These are phyloP conservation scores for Aleurites moluccanus DNA, from an alignment of 441 rosid genomes.

Conservation along the genomic window DNA sequence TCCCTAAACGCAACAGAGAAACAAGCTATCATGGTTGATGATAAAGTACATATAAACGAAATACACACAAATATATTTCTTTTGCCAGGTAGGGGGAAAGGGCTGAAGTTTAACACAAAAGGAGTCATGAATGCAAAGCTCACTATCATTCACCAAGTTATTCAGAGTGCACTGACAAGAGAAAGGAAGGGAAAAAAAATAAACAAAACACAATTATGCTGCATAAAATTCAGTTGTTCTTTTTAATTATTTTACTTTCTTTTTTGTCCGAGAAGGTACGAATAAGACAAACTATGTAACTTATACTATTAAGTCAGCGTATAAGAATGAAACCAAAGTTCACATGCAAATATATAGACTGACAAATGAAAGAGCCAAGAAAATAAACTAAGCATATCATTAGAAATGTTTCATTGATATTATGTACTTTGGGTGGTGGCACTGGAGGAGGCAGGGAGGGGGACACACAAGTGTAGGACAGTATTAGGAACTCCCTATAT, in stretches of 20 bases:
- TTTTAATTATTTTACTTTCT: neutral
- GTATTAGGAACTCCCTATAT: neutral
- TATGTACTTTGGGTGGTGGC: neutral
- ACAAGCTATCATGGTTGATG: constrained; percentile 1
- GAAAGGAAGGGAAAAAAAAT: neutral
- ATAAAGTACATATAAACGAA: neutral
- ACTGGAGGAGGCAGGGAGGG: no score
- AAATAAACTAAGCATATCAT: neutral
- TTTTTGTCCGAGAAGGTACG: neutral
- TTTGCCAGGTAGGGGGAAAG: neutral
- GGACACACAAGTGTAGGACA: neutral
- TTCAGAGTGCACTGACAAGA: neutral
- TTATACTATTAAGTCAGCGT: neutral
- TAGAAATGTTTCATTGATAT: neutral
- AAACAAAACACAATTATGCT: neutral
- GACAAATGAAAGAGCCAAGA: neutral
- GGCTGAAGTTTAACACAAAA: neutral
- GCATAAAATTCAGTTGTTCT: neutral
- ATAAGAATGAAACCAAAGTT: neutral
- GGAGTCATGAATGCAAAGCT: neutral
- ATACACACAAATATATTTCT: neutral
- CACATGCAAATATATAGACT: neutral
- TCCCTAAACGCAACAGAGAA: constrained; percentile 56
- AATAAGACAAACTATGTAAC: neutral
- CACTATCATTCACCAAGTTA: neutral